phyloP scores from a whole-genome alignment of 306 rosid species.

The Crotalaria pallida region DNA sequence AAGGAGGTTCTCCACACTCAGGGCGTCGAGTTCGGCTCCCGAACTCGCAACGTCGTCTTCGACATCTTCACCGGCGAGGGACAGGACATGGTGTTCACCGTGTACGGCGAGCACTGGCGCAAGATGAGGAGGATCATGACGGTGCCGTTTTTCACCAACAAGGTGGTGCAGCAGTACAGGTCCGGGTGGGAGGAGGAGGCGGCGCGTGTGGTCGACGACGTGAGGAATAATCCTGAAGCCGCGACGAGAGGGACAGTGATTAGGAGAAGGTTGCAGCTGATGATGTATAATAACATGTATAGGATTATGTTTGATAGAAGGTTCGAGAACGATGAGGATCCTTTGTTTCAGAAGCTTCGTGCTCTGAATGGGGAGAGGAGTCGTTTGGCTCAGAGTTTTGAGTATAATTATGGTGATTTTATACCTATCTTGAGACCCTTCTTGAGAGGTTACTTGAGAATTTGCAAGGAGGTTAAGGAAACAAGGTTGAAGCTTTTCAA shows the following conservation, averaged over 20 bases:
- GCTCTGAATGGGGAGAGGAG: conserved; percentile 73
- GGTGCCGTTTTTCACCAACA: conserved; percentile 75
- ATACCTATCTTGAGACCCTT: conserved; percentile 81
- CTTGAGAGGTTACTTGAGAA: conserved; percentile 55
- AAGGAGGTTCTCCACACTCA: conserved; percentile 76
- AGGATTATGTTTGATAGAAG: conserved; percentile 72
- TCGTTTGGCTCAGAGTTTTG: conserved; percentile 80
- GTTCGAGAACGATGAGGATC: conserved; percentile 63
- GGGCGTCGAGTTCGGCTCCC: conserved; percentile 79
- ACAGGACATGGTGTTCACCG: conserved; percentile 89
- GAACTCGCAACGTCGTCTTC: conserved; percentile 76
- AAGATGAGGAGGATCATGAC: conserved; percentile 88
- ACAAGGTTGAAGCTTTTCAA: conserved; percentile 56
- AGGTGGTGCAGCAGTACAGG: conserved; percentile 79
- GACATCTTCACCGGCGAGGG: conserved; percentile 81
- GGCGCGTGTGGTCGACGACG: conserved; percentile 64
- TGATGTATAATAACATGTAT: conserved; percentile 89
- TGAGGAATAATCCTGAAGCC: conserved; percentile 46
- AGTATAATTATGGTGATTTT: conserved; percentile 72
- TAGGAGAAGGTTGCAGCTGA: conserved; percentile 51
- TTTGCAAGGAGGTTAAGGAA: conserved; percentile 68
- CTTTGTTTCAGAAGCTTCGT: conserved; percentile 45
- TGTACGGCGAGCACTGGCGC: conserved; percentile 86
- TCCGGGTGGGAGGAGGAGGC: conserved; percentile 70
- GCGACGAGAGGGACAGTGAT: conserved; percentile 50